A percentile compares a stretch with the other conserved stretches of the same genome.
Evolutionary conservation across 257 asterid genomes (phyloP).

Genomic region (Lycium ferocissimum): DNA sequence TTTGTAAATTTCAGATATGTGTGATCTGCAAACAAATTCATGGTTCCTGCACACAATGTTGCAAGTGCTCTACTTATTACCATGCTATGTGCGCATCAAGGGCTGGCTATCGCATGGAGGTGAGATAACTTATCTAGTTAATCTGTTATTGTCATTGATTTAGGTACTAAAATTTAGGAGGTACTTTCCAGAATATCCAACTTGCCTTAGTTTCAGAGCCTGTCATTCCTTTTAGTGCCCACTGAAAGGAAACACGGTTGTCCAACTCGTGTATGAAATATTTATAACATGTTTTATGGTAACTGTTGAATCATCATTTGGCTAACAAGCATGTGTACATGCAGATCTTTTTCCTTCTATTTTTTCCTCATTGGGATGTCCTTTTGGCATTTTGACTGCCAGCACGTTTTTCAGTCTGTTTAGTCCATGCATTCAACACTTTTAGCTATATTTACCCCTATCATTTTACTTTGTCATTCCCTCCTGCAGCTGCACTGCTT

Average conservation of each 20-base stretch:
- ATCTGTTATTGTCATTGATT: not conserved
- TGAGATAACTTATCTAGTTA: conserved; percentile 44
- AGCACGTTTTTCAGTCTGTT: not conserved
- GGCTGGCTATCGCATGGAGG: conserved; percentile 99
- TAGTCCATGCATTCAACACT: conserved; percentile 1
- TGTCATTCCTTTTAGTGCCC: not conserved
- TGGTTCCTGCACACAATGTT: conserved; percentile 97
- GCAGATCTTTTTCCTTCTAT: not conserved
- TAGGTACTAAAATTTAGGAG: not conserved
- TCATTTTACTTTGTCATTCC: conserved; percentile 18
- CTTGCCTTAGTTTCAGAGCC: conserved; percentile 1
- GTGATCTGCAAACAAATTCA: conserved; percentile 99
- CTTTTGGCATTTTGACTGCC: not conserved
- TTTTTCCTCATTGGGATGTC: not conserved
- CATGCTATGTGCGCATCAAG: conserved; percentile 97
- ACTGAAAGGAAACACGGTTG: not conserved
- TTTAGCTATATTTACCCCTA: not conserved
- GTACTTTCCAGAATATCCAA: not conserved
- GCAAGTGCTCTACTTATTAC: conserved; percentile 91
- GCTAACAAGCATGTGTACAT: not conserved
- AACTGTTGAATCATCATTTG: not conserved
- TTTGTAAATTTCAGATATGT: conserved; percentile 72
- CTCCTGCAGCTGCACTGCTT: conserved; percentile 83
- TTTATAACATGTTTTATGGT: not conserved
- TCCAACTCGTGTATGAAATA: not conserved